Percentiles rank a stretch among this genome's conserved stretches.
phyloP scores from a whole-genome alignment of 768 basidiomycete genomes.

The Boletus eberwhitei region DNA sequence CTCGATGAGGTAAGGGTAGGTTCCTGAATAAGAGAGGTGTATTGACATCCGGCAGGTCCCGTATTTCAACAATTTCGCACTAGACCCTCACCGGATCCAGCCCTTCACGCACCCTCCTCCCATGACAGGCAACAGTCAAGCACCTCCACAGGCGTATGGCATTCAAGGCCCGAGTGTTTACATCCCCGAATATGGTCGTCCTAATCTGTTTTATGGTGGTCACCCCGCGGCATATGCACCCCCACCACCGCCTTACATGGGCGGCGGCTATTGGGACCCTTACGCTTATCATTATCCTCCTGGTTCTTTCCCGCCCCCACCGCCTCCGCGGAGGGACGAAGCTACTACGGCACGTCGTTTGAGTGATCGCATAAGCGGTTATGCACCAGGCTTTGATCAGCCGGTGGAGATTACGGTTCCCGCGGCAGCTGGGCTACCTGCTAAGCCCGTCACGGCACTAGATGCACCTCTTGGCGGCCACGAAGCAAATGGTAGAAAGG shows the following conservation, averaged over 20 bases:
- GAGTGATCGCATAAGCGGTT: conserved; percentile 80
- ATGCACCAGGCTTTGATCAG: conserved; percentile 49
- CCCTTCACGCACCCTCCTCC: conserved; percentile 79
- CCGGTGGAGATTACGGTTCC: conserved; percentile 46
- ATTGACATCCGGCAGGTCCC: conserved; percentile 53
- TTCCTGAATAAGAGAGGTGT: conserved; percentile 5
- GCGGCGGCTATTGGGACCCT: conserved; percentile 44
- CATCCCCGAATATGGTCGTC: conserved; percentile 43
- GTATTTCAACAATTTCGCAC: conserved; percentile 93
- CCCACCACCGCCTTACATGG: conserved; percentile 39
- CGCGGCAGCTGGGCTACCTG: conserved; percentile 70
- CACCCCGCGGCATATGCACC: conserved; percentile 34
- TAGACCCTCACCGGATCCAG: conserved; percentile 92
- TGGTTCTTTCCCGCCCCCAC: conserved; percentile 34
- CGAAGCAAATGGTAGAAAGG: conserved; percentile 32
- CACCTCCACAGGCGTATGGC: conserved; percentile 84
- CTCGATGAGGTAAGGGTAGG: conserved; percentile 72
- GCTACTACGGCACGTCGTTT: conserved; percentile 58
- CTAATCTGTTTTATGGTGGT: conserved; percentile 39
- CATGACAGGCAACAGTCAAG: conserved; percentile 61
- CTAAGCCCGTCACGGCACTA: conserved; percentile 65
- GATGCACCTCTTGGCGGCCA: conserved; percentile 46
- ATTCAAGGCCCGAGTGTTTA: conserved; percentile 60
- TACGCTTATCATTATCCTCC: conserved; percentile 41
- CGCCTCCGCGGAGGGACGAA: conserved; percentile 54